phyloP scores from a whole-genome alignment of 495 filamentous ascomycete genomes.

The Lindgomyces ingoldianus region DNA sequence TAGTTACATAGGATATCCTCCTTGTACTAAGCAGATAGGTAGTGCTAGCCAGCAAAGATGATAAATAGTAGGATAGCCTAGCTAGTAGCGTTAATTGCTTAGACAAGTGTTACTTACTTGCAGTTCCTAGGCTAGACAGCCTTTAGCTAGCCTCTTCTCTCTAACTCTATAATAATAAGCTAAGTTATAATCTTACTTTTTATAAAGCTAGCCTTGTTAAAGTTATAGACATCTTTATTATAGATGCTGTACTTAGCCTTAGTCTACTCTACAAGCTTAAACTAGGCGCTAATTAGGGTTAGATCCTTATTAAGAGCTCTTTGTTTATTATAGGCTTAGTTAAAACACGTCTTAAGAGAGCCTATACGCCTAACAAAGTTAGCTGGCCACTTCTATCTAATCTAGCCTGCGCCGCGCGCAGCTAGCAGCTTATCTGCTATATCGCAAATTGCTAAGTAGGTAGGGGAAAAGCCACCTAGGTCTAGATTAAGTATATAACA shows the following conservation, averaged over 20 bases:
- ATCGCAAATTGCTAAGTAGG: constrained; percentile 13
- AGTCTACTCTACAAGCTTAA: constrained; percentile 43
- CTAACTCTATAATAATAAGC: constrained; percentile 17
- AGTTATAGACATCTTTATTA: constrained; percentile 52
- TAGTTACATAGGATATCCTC: constrained; percentile 25
- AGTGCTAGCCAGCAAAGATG: constrained; percentile 26
- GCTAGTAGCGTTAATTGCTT: constrained; percentile 37
- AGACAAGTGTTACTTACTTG: constrained; percentile 47
- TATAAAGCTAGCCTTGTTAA: constrained; percentile 49
- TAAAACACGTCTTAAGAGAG: constrained; percentile 43
- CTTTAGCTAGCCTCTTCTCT: constrained; percentile 31
- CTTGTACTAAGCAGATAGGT: constrained; percentile 33
- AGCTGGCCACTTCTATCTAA: constrained; percentile 21
- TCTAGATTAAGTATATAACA: constrained; percentile 31
- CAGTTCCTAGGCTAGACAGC: constrained; percentile 45
- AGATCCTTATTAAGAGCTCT: constrained; percentile 48
- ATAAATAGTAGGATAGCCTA: constrained; percentile 18
- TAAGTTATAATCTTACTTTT: constrained; percentile 39
- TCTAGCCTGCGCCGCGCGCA: constrained; percentile 17
- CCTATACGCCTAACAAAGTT: constrained; percentile 39
- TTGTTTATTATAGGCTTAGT: constrained; percentile 42
- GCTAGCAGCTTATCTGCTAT: constrained; percentile 32
- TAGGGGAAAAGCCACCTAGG: constrained; percentile 21
- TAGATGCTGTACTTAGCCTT: constrained; percentile 45
- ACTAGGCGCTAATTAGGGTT: constrained; percentile 41